Percentiles rank a stretch among this genome's conserved stretches.
Conservation (phyloP, 2,329 filamentous ascomycete species). For the Geosmithia flava region DNA sequence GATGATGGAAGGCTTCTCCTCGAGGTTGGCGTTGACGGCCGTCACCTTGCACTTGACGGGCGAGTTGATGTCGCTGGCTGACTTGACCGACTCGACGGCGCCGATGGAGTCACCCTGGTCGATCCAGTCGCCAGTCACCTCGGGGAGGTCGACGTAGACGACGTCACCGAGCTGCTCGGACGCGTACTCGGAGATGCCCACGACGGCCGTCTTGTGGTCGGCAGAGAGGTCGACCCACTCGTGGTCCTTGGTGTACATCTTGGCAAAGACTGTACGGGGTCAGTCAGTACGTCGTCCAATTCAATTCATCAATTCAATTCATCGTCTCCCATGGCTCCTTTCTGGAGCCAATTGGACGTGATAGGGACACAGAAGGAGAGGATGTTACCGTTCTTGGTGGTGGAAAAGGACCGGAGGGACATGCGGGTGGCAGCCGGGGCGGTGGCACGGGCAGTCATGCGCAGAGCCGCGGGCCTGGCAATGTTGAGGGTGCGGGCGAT, state of each 20-base stretch:
- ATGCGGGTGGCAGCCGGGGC: slow-evolving; percentile 18
- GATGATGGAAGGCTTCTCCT: slow-evolving; percentile 77
- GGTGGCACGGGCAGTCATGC: slow-evolving; percentile 24
- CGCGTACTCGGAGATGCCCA: slow-evolving; percentile 85
- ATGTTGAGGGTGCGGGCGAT: slow-evolving; percentile 43
- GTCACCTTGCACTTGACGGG: slow-evolving; percentile 69
- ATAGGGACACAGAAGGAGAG: neutral
- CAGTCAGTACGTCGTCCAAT: neutral
- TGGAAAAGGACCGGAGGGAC: slow-evolving; percentile 24
- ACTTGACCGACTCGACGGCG: slow-evolving; percentile 96
- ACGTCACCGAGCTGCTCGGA: slow-evolving; percentile 89
- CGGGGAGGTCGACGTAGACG: slow-evolving; percentile 90
- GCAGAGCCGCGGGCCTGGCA: slow-evolving; percentile 31
- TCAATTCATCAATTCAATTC: neutral
- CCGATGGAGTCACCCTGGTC: slow-evolving; percentile 73
- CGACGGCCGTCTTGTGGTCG: slow-evolving; percentile 68
- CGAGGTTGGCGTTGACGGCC: slow-evolving; percentile 60
- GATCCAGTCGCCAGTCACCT: slow-evolving; percentile 50
- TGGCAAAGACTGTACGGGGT: slow-evolving; percentile 25
- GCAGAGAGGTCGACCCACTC: slow-evolving; percentile 90
- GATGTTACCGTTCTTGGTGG: slow-evolving; percentile 21
- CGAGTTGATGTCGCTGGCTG: slow-evolving; percentile 91
- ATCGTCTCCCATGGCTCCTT: neutral
- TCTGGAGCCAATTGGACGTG: neutral
- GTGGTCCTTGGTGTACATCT: slow-evolving; percentile 87